These are phyloP conservation scores for Echites panduratus DNA, from an alignment of 257 asterid species.

Conservation along the genomic window DNA sequence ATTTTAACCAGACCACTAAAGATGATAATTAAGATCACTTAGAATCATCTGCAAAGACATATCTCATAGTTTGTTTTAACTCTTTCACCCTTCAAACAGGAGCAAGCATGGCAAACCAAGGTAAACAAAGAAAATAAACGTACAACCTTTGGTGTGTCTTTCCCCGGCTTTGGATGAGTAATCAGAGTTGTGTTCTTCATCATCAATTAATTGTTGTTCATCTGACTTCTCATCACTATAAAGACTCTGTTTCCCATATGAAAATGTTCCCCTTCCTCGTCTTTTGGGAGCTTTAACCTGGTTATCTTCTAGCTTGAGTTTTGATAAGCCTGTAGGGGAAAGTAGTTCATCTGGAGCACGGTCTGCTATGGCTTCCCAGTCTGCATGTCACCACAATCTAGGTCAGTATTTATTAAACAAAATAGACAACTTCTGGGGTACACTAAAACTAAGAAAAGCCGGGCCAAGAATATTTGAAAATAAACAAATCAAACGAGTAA, in stretches of 20 bases:
- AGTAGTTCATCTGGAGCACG: slow-evolving; percentile 73
- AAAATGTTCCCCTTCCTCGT: slow-evolving; percentile 91
- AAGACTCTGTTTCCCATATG: slow-evolving; percentile 54
- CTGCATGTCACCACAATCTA: slow-evolving; percentile 33
- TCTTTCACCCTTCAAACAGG: neutral
- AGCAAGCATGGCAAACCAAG: neutral
- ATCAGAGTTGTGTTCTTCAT: slow-evolving; percentile 32
- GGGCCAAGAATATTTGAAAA: neutral
- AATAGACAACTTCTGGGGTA: neutral
- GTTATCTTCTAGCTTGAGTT: slow-evolving; percentile 50
- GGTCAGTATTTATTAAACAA: neutral
- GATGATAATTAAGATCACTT: neutral
- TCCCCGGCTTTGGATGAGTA: slow-evolving; percentile 27
- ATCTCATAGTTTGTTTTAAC: neutral
- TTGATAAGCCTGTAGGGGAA: slow-evolving; percentile 46
- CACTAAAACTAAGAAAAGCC: neutral
- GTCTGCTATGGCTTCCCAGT: slow-evolving; percentile 94
- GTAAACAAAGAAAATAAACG: slow-evolving; percentile 15
- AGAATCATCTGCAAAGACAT: neutral
- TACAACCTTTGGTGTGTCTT: slow-evolving; percentile 35
- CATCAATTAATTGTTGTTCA: slow-evolving; percentile 38
- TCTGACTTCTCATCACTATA: slow-evolving; percentile 68
- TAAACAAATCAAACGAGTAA: slow-evolving; percentile 5
- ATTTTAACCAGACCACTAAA: neutral
- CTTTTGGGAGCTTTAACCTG: slow-evolving; percentile 47